phyloP scores from a whole-genome alignment of 768 basidiomycete species.

The Dictyophora rubrovolvata region DNA sequence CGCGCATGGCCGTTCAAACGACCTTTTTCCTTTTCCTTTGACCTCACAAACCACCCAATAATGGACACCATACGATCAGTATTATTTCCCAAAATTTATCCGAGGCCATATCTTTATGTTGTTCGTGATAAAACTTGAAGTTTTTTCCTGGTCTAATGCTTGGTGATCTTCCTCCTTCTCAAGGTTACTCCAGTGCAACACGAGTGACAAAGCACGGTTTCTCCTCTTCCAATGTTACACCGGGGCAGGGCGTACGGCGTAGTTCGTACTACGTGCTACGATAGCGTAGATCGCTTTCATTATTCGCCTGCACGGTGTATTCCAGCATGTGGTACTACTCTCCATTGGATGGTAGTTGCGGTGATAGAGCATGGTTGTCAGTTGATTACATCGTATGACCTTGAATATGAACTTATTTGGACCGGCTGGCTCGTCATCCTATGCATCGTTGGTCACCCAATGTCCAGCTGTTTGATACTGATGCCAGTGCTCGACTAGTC shows the following conservation, averaged over 20 bases:
- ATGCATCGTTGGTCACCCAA: slow-evolving; percentile 64
- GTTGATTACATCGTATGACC: slow-evolving; percentile 59
- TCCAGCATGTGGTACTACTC: slow-evolving; percentile 38
- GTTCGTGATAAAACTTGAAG: slow-evolving; percentile 58
- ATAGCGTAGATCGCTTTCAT: slow-evolving; percentile 46
- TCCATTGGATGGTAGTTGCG: slow-evolving; percentile 74
- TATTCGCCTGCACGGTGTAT: slow-evolving; percentile 27
- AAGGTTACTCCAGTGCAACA: slow-evolving; percentile 47
- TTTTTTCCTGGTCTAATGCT: slow-evolving; percentile 50
- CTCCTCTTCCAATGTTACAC: slow-evolving; percentile 67
- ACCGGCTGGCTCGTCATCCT: slow-evolving; percentile 36
- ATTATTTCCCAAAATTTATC: slow-evolving; percentile 61
- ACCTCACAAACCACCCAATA: slow-evolving; percentile 73
- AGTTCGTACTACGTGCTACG: slow-evolving; percentile 28
- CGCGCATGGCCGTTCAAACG: slow-evolving; percentile 65
- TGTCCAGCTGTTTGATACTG: slow-evolving; percentile 64
- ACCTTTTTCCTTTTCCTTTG: slow-evolving; percentile 65
- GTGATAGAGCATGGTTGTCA: slow-evolving; percentile 63
- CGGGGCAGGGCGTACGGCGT: slow-evolving; percentile 52
- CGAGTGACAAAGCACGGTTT: slow-evolving; percentile 52
- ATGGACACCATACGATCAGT: slow-evolving; percentile 63
- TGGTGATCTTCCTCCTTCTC: slow-evolving; percentile 30
- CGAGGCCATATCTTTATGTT: slow-evolving; percentile 60
- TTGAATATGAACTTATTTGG: slow-evolving; percentile 61
- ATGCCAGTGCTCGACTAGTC: slow-evolving; percentile 63